Base-by-base conservation (phyloP, 805 yeast species). In the Candida krabiensis region DNA sequence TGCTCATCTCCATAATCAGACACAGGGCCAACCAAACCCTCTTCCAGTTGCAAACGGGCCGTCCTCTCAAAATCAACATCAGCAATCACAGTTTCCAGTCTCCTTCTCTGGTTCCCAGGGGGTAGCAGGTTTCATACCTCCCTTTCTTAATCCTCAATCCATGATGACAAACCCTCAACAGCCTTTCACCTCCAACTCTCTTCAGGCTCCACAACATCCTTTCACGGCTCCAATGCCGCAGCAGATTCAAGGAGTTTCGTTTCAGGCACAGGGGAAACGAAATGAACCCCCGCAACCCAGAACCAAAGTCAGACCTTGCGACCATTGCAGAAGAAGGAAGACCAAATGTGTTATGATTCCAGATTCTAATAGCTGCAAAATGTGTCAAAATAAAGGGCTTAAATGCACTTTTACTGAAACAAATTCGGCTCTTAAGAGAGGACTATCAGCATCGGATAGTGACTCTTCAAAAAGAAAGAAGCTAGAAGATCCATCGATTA, bases 311-410 rank as follows among this genome's bases (percentile, higher is more conserved):
- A 64, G 79, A 24, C 91, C 95, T 1, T 89, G 96, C 56, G 96
- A 86, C 55, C 87, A 82, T 49, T 90, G 97, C 60, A 70, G 95
- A 28, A 67, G 89, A 41, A 70, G 90, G 33, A 86, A 86, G 55
- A 83, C 84, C 16, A 79, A 85, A 47, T 90, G 97, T 67, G 82
- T 86, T 18, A 68, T 80, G 49, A 69, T 75, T 2, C 83, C 86
- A 2, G 79, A 77, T 41, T 62, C 80, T 33, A 66, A 72, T 37
- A 77, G 74, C 49, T 89, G 95, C 63, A 79, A 77, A 28, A 83
- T 81, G 54, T 89, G 95, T 65, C 93, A 83, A 53, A 67, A 80
- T 23, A 85, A 80, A 55, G 80, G 82, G 6, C 60, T 83, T 9
- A 75, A 78, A 40, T 90, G 97, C 59, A 83, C 95, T 0, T 86